phyloP scores from a whole-genome alignment of 192 early-diverging fungal species.

The Lobosporangium transversale region DNA sequence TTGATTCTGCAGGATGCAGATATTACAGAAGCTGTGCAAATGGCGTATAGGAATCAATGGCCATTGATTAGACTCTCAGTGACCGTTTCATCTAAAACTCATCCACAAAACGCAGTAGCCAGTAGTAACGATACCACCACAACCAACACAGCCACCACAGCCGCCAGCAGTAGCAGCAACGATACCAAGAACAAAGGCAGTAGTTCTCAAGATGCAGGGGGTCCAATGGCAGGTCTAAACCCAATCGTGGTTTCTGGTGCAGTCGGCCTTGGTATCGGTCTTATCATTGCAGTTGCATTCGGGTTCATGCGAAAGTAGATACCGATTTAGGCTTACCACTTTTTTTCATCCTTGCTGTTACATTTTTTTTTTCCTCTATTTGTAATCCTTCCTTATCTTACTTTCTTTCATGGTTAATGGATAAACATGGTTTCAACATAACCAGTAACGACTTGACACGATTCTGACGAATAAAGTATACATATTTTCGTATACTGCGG shows the following conservation, averaged over 20 bases:
- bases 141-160: no score
- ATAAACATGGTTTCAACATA: no score
- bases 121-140: not conserved
- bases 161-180: no score
- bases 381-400: no score
- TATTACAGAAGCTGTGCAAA: slow-evolving; percentile 80
- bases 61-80: slow-evolving; percentile 42
- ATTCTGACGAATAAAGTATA: no score
- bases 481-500: no score
- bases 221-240: slow-evolving; percentile 18
- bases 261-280: slow-evolving; percentile 37
- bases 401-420: no score
- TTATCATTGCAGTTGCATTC: slow-evolving; percentile 35
- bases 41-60: slow-evolving; percentile 63
- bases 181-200: not conserved
- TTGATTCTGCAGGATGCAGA: slow-evolving; percentile 78
- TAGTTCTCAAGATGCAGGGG: not conserved
- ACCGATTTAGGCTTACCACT: no score
- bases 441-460: no score
- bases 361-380: no score
- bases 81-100: slow-evolving; percentile 21
- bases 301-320: slow-evolving; percentile 44
- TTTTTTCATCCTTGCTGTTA: no score
- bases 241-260: slow-evolving; percentile 31
- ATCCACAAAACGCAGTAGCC: slow-evolving; percentile 2